These are phyloP conservation scores for Candida railenensis DNA, from an alignment of 805 yeast genomes.

Conservation along the genomic window DNA sequence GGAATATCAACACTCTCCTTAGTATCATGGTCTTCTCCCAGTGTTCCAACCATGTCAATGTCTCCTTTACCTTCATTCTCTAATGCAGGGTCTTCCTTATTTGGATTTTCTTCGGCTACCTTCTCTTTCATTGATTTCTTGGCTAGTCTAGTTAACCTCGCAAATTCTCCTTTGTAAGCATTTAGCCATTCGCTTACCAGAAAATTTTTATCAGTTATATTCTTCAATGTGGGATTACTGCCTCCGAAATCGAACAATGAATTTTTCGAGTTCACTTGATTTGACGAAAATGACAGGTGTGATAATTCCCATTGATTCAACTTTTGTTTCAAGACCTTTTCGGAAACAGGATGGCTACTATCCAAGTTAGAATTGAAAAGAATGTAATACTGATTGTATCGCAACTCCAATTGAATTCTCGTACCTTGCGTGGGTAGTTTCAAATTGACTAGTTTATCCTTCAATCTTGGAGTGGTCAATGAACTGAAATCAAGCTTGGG, in stretches of 20 bases:
- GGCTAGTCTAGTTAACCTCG: constrained; percentile 36
- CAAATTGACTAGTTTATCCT: constrained; percentile 53
- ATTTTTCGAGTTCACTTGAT: constrained; percentile 13
- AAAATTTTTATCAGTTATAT: constrained; percentile 47
- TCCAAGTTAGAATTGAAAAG: constrained; percentile 83
- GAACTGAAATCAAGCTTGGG: constrained; percentile 67
- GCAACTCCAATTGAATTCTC: constrained; percentile 57
- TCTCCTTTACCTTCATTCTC: not conserved
- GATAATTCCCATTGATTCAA: constrained; percentile 67
- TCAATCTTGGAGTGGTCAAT: constrained; percentile 57
- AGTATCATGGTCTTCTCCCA: too few species aligned
- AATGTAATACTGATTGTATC: constrained; percentile 76
- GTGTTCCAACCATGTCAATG: too few species aligned
- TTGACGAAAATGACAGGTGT: constrained; percentile 30
- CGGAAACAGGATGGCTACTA: constrained; percentile 60
- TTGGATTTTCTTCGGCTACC: not conserved
- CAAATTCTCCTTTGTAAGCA: constrained; percentile 40
- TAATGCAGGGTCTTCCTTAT: not conserved
- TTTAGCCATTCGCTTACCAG: constrained; percentile 44
- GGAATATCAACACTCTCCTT: too few species aligned
- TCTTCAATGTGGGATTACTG: constrained; percentile 21
- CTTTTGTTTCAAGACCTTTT: constrained; percentile 51
- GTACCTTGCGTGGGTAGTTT: constrained; percentile 65
- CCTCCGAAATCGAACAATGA: constrained; percentile 17
- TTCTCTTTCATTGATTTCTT: constrained; percentile 20